A percentile compares a stretch with the other conserved stretches of the same genome.
phyloP scores from a whole-genome alignment of 108 stramenopile genomes.

The Skeletonema grethae region DNA sequence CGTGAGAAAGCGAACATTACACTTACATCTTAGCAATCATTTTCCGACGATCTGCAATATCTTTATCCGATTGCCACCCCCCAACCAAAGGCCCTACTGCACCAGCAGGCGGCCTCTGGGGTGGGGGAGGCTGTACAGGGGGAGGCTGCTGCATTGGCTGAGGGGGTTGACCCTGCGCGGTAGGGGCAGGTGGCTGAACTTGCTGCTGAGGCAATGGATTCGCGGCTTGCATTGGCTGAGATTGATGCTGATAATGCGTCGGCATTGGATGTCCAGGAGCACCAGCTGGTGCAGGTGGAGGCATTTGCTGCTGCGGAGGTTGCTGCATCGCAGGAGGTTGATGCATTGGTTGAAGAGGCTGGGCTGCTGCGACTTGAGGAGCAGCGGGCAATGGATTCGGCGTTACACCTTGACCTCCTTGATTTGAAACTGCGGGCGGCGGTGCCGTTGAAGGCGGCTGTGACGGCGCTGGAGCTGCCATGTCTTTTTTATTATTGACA shows the following conservation, averaged over 20 bases:
- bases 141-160: constrained; percentile 46
- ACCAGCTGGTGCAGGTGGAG: constrained; percentile 11
- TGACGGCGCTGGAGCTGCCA: constrained; percentile 9
- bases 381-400: constrained; percentile 6
- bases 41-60: constrained; percentile 83
- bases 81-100: constrained; percentile 80
- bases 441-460: not conserved
- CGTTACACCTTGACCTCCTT: not conserved
- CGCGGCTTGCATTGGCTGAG: constrained; percentile 20
- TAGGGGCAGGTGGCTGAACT: constrained; percentile 20
- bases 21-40: constrained; percentile 95
- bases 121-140: constrained; percentile 42
- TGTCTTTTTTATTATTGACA: constrained; percentile 1
- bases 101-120: constrained; percentile 20
- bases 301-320: constrained; percentile 4
- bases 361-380: not conserved
- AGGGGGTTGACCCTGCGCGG: constrained; percentile 19
- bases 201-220: constrained; percentile 34
- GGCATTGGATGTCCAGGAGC: constrained; percentile 38
- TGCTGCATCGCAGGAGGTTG: constrained; percentile 3
- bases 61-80: constrained; percentile 91
- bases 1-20: constrained; percentile 8
- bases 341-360: constrained; percentile 1
- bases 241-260: constrained; percentile 50
- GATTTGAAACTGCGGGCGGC: not conserved